A percentile compares a stretch with the other conserved stretches of the same genome.
Conservation (phyloP, 139 green algal genomes). For the Ettlia oleoabundans region DNA sequence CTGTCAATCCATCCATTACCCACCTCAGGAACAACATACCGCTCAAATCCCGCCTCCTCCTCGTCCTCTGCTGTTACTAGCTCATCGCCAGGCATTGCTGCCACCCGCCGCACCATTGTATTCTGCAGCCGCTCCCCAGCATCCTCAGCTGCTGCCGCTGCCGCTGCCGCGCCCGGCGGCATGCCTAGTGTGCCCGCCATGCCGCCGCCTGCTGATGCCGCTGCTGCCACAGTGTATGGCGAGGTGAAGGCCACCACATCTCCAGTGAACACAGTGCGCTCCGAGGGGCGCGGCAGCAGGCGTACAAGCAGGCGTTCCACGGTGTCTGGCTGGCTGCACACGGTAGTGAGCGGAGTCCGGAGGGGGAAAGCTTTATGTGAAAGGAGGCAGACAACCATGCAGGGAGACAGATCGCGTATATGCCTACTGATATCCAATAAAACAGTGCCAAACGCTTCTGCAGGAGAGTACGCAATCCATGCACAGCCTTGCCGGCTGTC, state of each 20-base stretch:
- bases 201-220: constrained; percentile 14
- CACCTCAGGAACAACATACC: constrained; percentile 22
- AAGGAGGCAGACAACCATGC: background rate
- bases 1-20: background rate
- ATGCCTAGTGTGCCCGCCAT: background rate
- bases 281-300: constrained; percentile 55
- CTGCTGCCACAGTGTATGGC: constrained; percentile 6
- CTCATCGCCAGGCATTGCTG: constrained; percentile 75
- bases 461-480: too few relatives aligned
- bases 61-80: constrained; percentile 62
- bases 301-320: constrained; percentile 71
- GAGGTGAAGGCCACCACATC: constrained; percentile 72
- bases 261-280: constrained; percentile 49
- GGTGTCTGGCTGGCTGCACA: constrained; percentile 36
- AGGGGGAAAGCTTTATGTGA: background rate
- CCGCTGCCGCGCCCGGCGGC: constrained; percentile 11
- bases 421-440: too few relatives aligned
- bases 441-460: too few relatives aligned
- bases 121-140: constrained; percentile 6
- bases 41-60: background rate
- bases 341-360: background rate
- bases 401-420: background rate
- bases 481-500: too few relatives aligned
- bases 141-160: background rate
- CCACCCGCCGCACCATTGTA: constrained; percentile 77